Evolutionary conservation across 441 rosid species (phyloP).

Genomic region (Erodium texanum): DNA sequence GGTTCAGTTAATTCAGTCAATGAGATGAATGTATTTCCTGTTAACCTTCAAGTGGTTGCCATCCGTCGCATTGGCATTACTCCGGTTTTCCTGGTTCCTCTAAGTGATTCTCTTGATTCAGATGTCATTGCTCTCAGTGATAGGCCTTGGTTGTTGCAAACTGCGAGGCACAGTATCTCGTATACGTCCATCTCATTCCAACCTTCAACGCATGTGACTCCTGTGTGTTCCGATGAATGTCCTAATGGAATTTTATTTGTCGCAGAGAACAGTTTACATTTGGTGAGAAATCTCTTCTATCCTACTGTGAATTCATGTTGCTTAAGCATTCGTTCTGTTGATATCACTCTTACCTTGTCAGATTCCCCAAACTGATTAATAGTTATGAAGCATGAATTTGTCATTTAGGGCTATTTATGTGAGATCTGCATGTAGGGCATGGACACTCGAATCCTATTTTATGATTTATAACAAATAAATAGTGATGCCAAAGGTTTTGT

Average conservation of each 20-base stretch:
- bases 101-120: constrained; percentile 64
- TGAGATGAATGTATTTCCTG: constrained; percentile 28
- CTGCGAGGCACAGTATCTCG: constrained; percentile 88
- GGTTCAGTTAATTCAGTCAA: constrained; percentile 25
- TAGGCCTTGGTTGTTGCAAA: constrained; percentile 92
- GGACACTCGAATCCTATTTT: background rate
- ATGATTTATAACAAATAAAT: too few relatives aligned
- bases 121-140: constrained; percentile 92
- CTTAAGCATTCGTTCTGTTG: constrained; percentile 14
- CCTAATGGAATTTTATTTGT: constrained; percentile 91
- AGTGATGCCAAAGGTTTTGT: too few relatives aligned
- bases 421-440: background rate
- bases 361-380: background rate
- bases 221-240: constrained; percentile 83
- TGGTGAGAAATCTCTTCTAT: constrained; percentile 45
- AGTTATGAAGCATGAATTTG: background rate
- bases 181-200: constrained; percentile 89
- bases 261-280: constrained; percentile 84
- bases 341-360: background rate
- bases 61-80: constrained; percentile 90
- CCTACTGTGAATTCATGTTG: constrained; percentile 6
- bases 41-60: constrained; percentile 73
- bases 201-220: constrained; percentile 93
- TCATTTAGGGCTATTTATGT: background rate
- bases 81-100: constrained; percentile 91